A percentile compares a stretch with the other conserved stretches of the same genome.
phyloP scores from a whole-genome alignment of 768 basidiomycete species.

The Boletus speciosus region DNA sequence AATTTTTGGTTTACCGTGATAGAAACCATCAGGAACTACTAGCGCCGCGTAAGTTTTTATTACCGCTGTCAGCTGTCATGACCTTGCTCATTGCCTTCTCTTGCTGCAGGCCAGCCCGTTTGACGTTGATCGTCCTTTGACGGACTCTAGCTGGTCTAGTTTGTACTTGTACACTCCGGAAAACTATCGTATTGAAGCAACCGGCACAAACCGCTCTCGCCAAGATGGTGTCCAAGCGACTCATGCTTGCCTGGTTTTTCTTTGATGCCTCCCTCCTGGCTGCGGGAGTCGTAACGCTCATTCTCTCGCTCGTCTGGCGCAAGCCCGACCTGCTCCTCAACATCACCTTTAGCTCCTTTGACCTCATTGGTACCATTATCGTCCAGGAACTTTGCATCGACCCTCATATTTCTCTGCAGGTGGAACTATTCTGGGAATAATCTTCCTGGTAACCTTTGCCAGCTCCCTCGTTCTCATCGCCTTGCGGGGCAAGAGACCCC shows the following conservation, averaged over 20 bases:
- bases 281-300: conserved; percentile 63
- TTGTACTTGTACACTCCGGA: conserved; percentile 39
- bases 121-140: conserved; percentile 69
- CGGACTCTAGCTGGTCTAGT: conserved; percentile 41
- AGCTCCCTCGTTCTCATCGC: conserved; percentile 70
- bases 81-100: background rate
- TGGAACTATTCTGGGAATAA: conserved; percentile 65
- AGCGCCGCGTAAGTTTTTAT: conserved; percentile 10
- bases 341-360: conserved; percentile 55
- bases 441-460: conserved; percentile 62
- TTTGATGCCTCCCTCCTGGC: conserved; percentile 67
- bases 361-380: conserved; percentile 54
- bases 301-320: conserved; percentile 70
- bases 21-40: conserved; percentile 6
- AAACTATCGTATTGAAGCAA: conserved; percentile 36
- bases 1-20: background rate
- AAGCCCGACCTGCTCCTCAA: conserved; percentile 67
- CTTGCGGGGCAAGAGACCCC: conserved; percentile 63
- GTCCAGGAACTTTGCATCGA: background rate
- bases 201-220: conserved; percentile 9
- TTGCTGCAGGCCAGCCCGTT: conserved; percentile 44
- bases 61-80: background rate
- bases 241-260: conserved; percentile 70
- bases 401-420: conserved; percentile 39
- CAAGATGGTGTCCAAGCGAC: conserved; percentile 66